Conservation (phyloP, 1,284 basidiomycete species). For the Boletus holoroseus region DNA sequence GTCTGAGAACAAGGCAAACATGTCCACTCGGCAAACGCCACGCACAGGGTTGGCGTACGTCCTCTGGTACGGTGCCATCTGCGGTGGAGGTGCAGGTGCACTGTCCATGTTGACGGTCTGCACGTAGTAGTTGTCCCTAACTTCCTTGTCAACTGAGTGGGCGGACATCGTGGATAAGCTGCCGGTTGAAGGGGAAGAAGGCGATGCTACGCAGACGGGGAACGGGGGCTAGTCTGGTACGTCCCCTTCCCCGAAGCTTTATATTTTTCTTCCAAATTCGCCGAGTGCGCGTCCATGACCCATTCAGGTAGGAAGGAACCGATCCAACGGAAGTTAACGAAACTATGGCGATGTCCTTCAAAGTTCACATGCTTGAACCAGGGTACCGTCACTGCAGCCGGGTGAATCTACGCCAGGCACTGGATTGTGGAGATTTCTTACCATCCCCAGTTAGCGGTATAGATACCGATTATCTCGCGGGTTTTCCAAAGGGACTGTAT, state of each 20-base stretch:
- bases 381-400: constrained; percentile 3
- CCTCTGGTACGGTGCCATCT: constrained; percentile 28
- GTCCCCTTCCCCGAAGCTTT: constrained; percentile 9
- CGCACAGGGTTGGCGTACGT: constrained; percentile 26
- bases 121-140: constrained; percentile 27
- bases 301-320: background rate
- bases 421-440: background rate
- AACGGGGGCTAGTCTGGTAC: background rate
- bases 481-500: background rate
- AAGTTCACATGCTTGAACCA: constrained; percentile 10
- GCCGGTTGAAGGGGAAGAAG: background rate
- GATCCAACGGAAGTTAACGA: background rate
- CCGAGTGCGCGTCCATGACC: background rate
- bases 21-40: background rate
- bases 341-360: background rate
- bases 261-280: constrained; percentile 12
- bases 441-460: constrained; percentile 15
- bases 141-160: constrained; percentile 23
- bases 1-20: constrained; percentile 1
- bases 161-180: constrained; percentile 18
- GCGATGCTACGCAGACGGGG: background rate
- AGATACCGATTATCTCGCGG: constrained; percentile 14
- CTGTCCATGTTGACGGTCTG: constrained; percentile 25
- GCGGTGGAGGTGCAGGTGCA: constrained; percentile 13
- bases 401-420: constrained; percentile 13